These are phyloP conservation scores for Fusarium clavum DNA, from an alignment of 2,329 filamentous ascomycete genomes.

Conservation along the genomic window DNA sequence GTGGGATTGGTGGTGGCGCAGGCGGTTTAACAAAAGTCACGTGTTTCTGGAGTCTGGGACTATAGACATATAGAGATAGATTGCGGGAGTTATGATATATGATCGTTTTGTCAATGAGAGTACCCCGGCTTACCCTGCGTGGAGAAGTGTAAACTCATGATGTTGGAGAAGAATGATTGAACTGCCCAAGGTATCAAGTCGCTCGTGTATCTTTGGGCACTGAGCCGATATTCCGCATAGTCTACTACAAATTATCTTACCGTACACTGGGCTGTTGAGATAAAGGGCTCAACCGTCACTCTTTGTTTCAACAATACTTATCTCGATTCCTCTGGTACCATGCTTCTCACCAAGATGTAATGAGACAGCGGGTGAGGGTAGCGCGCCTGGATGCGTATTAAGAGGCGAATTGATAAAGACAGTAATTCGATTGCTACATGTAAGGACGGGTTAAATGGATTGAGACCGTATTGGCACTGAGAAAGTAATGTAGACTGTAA, in stretches of 20 bases:
- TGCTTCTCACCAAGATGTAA: background rate
- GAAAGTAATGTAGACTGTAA: background rate
- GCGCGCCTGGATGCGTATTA: background rate
- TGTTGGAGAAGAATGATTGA: background rate
- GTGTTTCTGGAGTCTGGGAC: background rate
- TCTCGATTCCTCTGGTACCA: background rate
- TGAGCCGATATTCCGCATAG: background rate
- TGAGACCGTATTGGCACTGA: background rate
- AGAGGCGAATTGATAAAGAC: background rate
- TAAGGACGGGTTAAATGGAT: background rate
- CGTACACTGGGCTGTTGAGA: background rate
- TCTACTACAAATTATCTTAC: background rate
- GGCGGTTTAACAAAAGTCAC: constrained; percentile 5
- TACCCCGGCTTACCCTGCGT: no score
- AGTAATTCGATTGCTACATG: background rate
- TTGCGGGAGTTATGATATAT: background rate
- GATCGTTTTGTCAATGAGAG: background rate
- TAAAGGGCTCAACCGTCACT: background rate
- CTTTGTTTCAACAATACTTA: background rate
- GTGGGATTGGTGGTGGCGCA: constrained; percentile 1
- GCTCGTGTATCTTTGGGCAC: background rate
- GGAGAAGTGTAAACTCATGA: background rate
- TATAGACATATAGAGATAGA: background rate
- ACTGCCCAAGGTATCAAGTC: background rate
- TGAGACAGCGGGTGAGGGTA: background rate